phyloP scores from a whole-genome alignment of 2,329 filamentous ascomycete genomes.

The Ophiosphaerella korrae region DNA sequence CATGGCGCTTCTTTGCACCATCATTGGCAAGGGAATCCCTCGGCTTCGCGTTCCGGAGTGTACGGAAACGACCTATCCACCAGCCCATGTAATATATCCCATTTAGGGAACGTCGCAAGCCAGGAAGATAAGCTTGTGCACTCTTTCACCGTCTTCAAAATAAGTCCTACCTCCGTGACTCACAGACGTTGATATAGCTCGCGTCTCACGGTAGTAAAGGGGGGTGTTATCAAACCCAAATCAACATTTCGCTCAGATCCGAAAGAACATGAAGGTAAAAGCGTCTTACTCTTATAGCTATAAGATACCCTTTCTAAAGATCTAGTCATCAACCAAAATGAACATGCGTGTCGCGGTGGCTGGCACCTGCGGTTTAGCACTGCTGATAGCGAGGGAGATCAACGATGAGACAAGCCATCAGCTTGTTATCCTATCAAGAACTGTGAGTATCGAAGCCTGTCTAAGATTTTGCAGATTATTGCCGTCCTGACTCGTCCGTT shows the following conservation, averaged over 20 bases:
- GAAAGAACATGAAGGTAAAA: constrained; percentile 7
- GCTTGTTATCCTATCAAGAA: constrained; percentile 72
- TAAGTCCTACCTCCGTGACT: constrained; percentile 31
- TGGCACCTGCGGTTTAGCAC: constrained; percentile 64
- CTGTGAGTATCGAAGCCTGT: constrained; percentile 52
- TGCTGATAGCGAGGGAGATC: constrained; percentile 64
- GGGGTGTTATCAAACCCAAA: constrained; percentile 7
- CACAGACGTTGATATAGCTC: constrained; percentile 25
- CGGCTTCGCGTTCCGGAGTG: constrained; percentile 3
- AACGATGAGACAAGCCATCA: constrained; percentile 67
- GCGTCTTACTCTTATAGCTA: not conserved
- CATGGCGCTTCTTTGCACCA: constrained; percentile 7
- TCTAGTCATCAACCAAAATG: constrained; percentile 16
- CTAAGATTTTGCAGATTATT: not conserved
- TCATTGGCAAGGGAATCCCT: constrained; percentile 25
- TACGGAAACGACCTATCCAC: constrained; percentile 7
- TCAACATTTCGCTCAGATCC: not conserved
- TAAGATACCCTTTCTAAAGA: not conserved
- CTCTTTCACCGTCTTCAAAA: constrained; percentile 29
- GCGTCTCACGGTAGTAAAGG: constrained; percentile 20
- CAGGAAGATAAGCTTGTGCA: constrained; percentile 15
- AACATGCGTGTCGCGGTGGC: constrained; percentile 68
- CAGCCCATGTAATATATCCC: constrained; percentile 13
- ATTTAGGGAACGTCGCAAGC: constrained; percentile 10
- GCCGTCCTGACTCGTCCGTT: constrained; percentile 12